Evolutionary conservation across 495 filamentous ascomycete species (phyloP).

Genomic region (Aspergillus egyptiacus): DNA sequence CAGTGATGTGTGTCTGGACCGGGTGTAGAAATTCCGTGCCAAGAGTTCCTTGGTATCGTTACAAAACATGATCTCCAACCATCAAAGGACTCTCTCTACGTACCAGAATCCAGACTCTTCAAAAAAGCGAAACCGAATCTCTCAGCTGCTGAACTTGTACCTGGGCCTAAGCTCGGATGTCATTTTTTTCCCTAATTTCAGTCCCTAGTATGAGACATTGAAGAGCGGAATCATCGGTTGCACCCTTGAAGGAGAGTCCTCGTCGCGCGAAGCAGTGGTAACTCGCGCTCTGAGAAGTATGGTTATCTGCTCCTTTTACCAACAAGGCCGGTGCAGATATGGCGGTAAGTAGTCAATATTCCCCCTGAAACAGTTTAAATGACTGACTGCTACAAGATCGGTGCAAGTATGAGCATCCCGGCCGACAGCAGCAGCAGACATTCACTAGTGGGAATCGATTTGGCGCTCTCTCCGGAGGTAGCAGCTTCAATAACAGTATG

Average conservation of each 20-base stretch:
- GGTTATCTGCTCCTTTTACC: constrained; percentile 65
- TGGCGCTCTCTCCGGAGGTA: constrained; percentile 30
- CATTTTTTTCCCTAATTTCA: too few relatives aligned
- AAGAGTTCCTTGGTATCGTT: too few relatives aligned
- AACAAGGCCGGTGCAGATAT: constrained; percentile 65
- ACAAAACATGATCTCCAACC: constrained; percentile 6
- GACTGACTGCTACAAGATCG: constrained; percentile 31
- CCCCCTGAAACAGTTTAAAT: not conserved
- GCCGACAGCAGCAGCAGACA: constrained; percentile 21
- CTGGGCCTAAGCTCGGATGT: too few relatives aligned
- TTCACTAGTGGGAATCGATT: constrained; percentile 38
- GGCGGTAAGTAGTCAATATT: constrained; percentile 42
- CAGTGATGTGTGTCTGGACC: too few relatives aligned
- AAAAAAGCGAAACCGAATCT: too few relatives aligned
- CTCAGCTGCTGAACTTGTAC: too few relatives aligned
- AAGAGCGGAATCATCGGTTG: too few relatives aligned
- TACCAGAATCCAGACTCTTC: too few relatives aligned
- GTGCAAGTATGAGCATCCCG: constrained; percentile 53
- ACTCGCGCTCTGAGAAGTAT: constrained; percentile 29
- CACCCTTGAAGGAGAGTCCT: not conserved
- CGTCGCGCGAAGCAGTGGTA: not conserved
- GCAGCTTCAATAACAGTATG: constrained; percentile 32
- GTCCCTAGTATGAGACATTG: not conserved
- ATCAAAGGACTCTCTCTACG: constrained; percentile 10
- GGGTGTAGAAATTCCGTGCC: too few relatives aligned